phyloP scores from a whole-genome alignment of 202 grass and related monocot genomes.

The Schoenoplectus triqueter region DNA sequence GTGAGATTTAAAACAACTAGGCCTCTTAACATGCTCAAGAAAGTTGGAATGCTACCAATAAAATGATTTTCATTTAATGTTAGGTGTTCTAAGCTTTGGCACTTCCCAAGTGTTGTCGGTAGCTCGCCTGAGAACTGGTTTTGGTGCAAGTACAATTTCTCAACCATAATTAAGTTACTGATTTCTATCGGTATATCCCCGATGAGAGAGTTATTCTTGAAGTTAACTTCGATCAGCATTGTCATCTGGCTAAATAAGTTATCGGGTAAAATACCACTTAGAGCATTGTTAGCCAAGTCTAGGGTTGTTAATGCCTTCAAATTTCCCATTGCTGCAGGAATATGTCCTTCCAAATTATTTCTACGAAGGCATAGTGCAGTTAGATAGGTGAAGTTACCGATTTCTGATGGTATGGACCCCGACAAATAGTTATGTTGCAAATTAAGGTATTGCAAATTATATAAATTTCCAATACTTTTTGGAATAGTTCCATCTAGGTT shows the following conservation, averaged over 20 bases:
- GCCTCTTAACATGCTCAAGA: background rate
- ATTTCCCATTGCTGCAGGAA: background rate
- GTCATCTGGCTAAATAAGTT: background rate
- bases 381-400: background rate
- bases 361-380: background rate
- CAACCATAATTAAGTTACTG: background rate
- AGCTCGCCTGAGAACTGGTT: background rate
- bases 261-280: background rate
- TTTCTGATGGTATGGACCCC: background rate
- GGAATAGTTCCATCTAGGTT: background rate
- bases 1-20: background rate
- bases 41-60: background rate
- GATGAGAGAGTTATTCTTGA: background rate
- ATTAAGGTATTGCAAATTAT: background rate
- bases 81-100: background rate
- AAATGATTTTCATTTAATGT: background rate
- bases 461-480: background rate
- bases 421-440: background rate
- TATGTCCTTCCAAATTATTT: background rate
- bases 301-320: background rate
- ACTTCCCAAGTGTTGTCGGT: background rate
- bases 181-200: background rate
- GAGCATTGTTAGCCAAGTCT: background rate
- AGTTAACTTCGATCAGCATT: background rate
- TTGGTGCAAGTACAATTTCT: background rate